Percentiles rank a stretch among this genome's conserved stretches.
These are phyloP conservation scores for Rhodosporidiobolus odoratus DNA, from an alignment of 768 basidiomycete genomes.

Conservation along the genomic window DNA sequence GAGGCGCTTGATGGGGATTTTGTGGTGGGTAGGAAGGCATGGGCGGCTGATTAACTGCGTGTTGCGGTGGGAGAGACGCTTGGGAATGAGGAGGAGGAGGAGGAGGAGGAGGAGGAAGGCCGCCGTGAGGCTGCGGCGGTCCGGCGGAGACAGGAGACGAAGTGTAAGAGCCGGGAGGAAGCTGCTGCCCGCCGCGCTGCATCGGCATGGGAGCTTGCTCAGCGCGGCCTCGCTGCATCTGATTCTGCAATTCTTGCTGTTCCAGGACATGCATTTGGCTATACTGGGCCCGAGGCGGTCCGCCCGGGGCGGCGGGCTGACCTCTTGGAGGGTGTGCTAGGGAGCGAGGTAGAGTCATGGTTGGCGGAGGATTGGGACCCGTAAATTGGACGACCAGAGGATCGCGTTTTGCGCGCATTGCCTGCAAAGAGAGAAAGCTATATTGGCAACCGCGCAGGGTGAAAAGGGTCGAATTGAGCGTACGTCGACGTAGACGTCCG, in stretches of 20 bases:
- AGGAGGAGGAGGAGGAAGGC: not conserved
- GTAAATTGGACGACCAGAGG: constrained; percentile 27
- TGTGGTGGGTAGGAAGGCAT: constrained; percentile 23
- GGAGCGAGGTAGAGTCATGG: constrained; percentile 30
- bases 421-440: not conserved
- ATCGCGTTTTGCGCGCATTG: constrained; percentile 34
- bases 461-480: not conserved
- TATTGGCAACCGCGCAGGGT: not conserved
- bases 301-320: not conserved
- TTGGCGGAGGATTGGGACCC: not conserved
- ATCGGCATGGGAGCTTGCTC: constrained; percentile 11
- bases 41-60: not conserved
- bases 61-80: constrained; percentile 4
- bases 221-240: constrained; percentile 23
- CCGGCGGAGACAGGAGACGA: too few species aligned
- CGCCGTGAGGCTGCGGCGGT: constrained; percentile 24
- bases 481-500: constrained; percentile 35
- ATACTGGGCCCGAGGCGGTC: constrained; percentile 15
- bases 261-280: constrained; percentile 37
- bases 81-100: not conserved
- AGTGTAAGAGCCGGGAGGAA: too few species aligned
- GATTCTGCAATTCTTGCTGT: constrained; percentile 36
- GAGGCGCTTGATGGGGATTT: constrained; percentile 16
- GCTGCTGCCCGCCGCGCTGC: constrained; percentile 6
- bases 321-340: constrained; percentile 30